Base-by-base conservation (phyloP, 108 stramenopile species). In the Asterionellopsis glacialis region DNA sequence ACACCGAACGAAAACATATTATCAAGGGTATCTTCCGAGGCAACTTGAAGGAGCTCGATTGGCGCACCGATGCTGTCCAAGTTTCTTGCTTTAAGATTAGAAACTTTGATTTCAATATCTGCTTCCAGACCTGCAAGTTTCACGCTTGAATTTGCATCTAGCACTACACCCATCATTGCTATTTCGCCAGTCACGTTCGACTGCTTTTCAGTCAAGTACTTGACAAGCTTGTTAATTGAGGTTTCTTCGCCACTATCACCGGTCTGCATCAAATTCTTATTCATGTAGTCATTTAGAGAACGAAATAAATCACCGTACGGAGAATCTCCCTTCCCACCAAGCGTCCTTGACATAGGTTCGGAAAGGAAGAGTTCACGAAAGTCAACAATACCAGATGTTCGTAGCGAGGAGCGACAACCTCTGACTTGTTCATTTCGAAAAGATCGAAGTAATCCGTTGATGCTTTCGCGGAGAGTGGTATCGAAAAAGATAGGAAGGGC, bases 41-140 rank as follows among this genome's bases (percentile, higher is more conserved):
- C 51, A 43, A 82, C 82, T 38, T 45, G 50, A 0, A 79, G 23
- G 11, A 87, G 12, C 16, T 63, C 21, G 1, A 87, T 49, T 0
- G 84, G 84, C n/a, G 69, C 70, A n/a, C 77, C 85, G 42, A 87
- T 48, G 28, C 72, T 81, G 55, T 83, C 76, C n/a, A 87, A 26
- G 45, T 87, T 80, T 18, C 69, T 52, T 9, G 83, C 22, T 23
- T 45, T 56, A 4, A 83, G 55, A 66, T 87, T 68, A 5, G 75
- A 79, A 6, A 83, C 24, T 45, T 51, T 59, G 28, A 82, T 25
- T 28, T 66, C 59, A 22, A 83, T 24, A 9, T 27, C 59, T 12
- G 70, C 77, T 24, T 70, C 56, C 51, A 81, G 51, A 10, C 77
- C 79, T 43, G 70, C 73, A 43, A 87, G 58, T 19, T 68, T 59